Percentiles rank a stretch among this genome's conserved stretches.
Conservation (phyloP, 2,329 filamentous ascomycete genomes). For the Aspergillus unguis region DNA sequence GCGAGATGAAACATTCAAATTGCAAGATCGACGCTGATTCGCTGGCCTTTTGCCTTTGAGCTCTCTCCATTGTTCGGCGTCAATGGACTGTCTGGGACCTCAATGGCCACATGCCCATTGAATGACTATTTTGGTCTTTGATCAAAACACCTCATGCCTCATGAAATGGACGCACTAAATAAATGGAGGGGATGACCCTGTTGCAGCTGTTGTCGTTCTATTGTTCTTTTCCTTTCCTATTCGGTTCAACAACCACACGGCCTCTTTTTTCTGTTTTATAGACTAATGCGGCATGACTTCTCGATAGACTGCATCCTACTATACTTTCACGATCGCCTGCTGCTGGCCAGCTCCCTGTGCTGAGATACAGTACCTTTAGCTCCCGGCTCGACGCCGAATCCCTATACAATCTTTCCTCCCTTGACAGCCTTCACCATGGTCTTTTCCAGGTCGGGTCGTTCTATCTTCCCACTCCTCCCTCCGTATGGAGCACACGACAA, state of each 20-base stretch:
- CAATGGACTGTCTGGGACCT: neutral
- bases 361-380: neutral
- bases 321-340: conserved; percentile 7
- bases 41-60: neutral
- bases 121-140: conserved; percentile 12
- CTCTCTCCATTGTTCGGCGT: neutral
- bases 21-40: neutral
- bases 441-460: conserved; percentile 31
- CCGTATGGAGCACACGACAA: conserved; percentile 46
- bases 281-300: conserved; percentile 16
- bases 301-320: conserved; percentile 13
- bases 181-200: conserved; percentile 5
- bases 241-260: conserved; percentile 1
- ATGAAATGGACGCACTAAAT: conserved; percentile 10
- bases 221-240: conserved; percentile 19
- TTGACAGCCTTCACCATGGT: conserved; percentile 24
- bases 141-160: neutral
- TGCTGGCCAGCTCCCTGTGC: conserved; percentile 18
- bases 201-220: conserved; percentile 3
- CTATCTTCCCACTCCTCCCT: conserved; percentile 39
- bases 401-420: neutral
- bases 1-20: conserved; percentile 25
- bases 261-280: conserved; percentile 19
- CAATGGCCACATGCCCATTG: conserved; percentile 6
- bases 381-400: too few species aligned